Conservation (phyloP, 2,329 filamentous ascomycete genomes). For the Hymenoscyphus albidus region DNA sequence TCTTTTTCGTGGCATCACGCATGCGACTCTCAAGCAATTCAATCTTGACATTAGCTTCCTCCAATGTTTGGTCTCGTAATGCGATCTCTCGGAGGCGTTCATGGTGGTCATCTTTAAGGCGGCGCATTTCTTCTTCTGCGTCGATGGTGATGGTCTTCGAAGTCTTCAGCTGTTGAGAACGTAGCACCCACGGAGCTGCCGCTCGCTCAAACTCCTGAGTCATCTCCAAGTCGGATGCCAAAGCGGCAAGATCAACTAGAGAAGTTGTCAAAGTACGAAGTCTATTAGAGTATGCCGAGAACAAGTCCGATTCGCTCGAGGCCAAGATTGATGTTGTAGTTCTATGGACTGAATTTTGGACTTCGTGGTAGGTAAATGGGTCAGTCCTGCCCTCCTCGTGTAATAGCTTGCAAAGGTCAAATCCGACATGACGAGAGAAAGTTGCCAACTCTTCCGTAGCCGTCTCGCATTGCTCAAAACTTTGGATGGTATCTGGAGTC, state of each 20-base stretch:
- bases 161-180: constrained; percentile 76
- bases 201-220: constrained; percentile 75
- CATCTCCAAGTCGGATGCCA: constrained; percentile 67
- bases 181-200: constrained; percentile 76
- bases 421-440: constrained; percentile 63
- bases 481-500: constrained; percentile 59
- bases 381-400: constrained; percentile 69
- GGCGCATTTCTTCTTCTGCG: constrained; percentile 77
- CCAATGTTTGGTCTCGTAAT: constrained; percentile 74
- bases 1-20: constrained; percentile 76
- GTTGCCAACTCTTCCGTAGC: constrained; percentile 61
- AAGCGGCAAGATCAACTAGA: constrained; percentile 65
- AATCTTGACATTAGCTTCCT: constrained; percentile 86
- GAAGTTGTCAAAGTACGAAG: constrained; percentile 61
- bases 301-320: constrained; percentile 62
- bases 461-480: constrained; percentile 67
- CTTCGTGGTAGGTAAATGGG: constrained; percentile 62
- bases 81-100: constrained; percentile 70
- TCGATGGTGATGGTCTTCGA: constrained; percentile 78
- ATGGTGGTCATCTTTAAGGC: constrained; percentile 74
- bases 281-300: constrained; percentile 64
- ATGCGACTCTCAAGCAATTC: constrained; percentile 87
- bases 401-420: constrained; percentile 60
- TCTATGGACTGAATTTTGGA: constrained; percentile 59
- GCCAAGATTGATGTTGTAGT: constrained; percentile 50